Evolutionary conservation across 768 basidiomycete genomes (phyloP), one percentile per base, ranked within the genome.

Genomic region (Leccinum pellstonianum): DNA sequence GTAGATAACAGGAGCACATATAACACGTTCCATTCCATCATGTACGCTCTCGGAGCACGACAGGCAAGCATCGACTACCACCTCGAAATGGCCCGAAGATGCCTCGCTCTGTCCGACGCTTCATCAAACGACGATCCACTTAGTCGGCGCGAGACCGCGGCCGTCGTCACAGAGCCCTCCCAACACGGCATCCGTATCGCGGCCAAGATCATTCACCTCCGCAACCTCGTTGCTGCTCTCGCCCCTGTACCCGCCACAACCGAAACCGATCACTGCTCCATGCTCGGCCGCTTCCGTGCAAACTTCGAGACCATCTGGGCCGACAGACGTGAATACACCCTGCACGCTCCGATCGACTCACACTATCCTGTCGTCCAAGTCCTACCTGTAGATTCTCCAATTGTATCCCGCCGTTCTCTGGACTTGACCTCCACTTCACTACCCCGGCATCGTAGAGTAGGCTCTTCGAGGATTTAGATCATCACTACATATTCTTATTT

Each of bases 201-300:
- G 33, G 62, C 64, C 48, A 68, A 68, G 59, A 64, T 68, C 52
- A 3, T 47, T 33, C 68, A 70, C 54, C 62, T 70, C 41, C 66
- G 52, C 51, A 63, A 62, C 50, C n/a, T 60, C 38, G 58, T 59
- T 58, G 58, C 68, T 11, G 33, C 63, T 37, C 68, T 70, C 54
- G 21, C 63, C 6, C 68, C 66, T 27, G 48, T 69, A 43, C 68
- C 68, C 9, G 66, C 68, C 3, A 68, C 66, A 23, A 61, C 60
- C 2, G 66, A 70, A 51, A 21, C 11, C 21, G 56, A 63, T 10
- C 60, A 57, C 7, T 52, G 12, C 37, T 64, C 67, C 19, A 19
- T 68, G 25, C 54, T 68, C 43, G 54, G 66, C 56, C 62, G 67
- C 41, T 60, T 70, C 41, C 65, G 64, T 3, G 59, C 69, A 11